Percentiles rank a stretch among this genome's conserved stretches.
phyloP scores from a whole-genome alignment of 441 rosid species.

The Euphorbia celastroides region DNA sequence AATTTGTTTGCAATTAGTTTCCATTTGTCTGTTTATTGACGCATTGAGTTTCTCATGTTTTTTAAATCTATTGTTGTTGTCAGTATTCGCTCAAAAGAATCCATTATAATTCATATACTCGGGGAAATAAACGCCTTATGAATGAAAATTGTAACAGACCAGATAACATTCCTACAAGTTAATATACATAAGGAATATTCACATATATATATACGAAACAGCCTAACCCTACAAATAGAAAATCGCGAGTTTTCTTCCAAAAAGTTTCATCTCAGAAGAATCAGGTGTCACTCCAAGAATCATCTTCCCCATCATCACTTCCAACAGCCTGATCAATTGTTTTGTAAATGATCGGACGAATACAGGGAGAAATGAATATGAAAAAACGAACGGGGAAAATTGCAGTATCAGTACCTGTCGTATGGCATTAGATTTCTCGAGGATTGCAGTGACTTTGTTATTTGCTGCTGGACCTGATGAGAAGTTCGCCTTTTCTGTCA shows the following conservation, averaged over 20 bases:
- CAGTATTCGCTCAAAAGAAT: too few relatives aligned
- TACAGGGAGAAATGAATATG: neutral
- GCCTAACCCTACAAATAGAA: conserved; percentile 11
- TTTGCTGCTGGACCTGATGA: conserved; percentile 38
- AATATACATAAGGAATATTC: conserved; percentile 32
- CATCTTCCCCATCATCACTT: conserved; percentile 64
- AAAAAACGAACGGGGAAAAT: neutral
- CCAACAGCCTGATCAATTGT: conserved; percentile 60
- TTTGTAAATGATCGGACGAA: conserved; percentile 13
- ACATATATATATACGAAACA: conserved; percentile 22
- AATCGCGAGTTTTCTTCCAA: conserved; percentile 15
- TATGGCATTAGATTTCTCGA: conserved; percentile 90
- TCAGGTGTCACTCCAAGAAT: conserved; percentile 76
- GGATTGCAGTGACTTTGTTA: conserved; percentile 61
- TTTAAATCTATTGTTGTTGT: too few relatives aligned
- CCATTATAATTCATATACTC: too few relatives aligned
- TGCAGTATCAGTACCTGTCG: conserved; percentile 55
- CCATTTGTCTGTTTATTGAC: too few relatives aligned
- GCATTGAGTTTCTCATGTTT: too few relatives aligned
- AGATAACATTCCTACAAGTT: conserved; percentile 20
- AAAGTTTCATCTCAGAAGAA: neutral
- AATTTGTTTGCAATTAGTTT: too few relatives aligned
- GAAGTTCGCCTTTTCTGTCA: conserved; percentile 31
- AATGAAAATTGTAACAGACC: neutral
- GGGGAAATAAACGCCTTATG: too few relatives aligned